These are phyloP conservation scores for Auricularia sp. DNA, from an alignment of 768 basidiomycete genomes.

Conservation along the genomic window DNA sequence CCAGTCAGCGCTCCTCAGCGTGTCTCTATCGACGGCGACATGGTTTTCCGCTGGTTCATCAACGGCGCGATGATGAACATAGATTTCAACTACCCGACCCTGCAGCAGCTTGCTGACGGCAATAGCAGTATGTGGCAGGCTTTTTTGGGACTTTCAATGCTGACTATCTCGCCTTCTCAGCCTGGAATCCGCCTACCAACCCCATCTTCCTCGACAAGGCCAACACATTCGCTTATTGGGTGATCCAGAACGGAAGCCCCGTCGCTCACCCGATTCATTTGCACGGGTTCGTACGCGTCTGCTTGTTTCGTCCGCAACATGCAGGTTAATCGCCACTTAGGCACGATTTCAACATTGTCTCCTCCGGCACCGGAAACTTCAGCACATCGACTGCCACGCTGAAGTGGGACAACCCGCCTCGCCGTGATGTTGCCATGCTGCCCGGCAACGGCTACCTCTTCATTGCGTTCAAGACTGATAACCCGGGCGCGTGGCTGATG, in stretches of 20 bases:
- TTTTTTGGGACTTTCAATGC: background rate
- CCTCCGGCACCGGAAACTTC: background rate
- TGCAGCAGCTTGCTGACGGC: background rate
- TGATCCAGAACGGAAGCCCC: background rate
- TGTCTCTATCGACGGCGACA: background rate
- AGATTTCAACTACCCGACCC: background rate
- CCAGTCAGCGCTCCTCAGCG: background rate
- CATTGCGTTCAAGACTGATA: conserved; percentile 1
- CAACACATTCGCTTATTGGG: background rate
- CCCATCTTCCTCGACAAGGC: background rate
- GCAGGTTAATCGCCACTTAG: no score
- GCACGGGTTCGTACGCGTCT: conserved; percentile 12
- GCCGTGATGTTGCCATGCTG: conserved; percentile 6
- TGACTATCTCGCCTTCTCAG: background rate
- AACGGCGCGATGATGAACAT: background rate
- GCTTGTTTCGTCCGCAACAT: no score
- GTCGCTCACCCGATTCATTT: conserved; percentile 19
- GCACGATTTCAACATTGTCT: background rate
- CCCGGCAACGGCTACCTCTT: conserved; percentile 3
- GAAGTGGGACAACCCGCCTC: conserved; percentile 1
- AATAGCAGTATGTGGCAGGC: background rate
- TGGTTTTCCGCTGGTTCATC: background rate
- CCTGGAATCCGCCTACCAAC: background rate
- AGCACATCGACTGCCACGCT: background rate
- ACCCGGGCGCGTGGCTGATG: conserved; percentile 3